Evolutionary conservation across 257 asterid genomes (phyloP), one percentile per base, ranked within the genome.

Genomic region (Salvia rosmarinus): DNA sequence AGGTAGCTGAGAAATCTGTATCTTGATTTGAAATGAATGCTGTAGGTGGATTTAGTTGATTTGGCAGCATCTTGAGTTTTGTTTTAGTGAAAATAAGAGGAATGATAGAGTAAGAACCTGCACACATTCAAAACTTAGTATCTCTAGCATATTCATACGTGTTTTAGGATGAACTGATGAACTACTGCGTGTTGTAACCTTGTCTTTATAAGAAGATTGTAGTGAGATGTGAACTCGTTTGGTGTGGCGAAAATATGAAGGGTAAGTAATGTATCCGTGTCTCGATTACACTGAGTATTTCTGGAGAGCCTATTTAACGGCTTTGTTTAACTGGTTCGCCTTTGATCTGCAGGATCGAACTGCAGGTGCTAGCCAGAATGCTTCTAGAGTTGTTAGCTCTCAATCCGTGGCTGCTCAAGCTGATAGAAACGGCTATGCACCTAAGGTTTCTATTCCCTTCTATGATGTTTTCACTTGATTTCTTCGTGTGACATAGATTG

Each of bases 401-500:
- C 81, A 79, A 76, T 71, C 84, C 1, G 71, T 67, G 66, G 73
- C 56, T 30, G 52, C 67, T 43, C 58, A 72, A 55, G 46, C 70
- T 16, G 55, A 68, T 55, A 85, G 82, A 75, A 78, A 77, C 30
- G 82, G 75, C 79, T 75, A 71, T 64, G 68, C 77, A n/a, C 85
- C 82, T 23, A 90, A 90, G 97, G 97, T 90, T 72, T 68, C 68
- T 12, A 57, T 63, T 57, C 61, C 47, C 42, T 70, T 73, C 40
- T 52, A 32, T 64, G 81, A 35, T 65, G 62, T 16, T 17, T 13
- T 50, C 52, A 25, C 68, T 23, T 44, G 56, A 47, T 59, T 64
- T 23, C 70, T 72, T 60, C 72, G 20, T 23, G 14, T 14, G 34
- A 42, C 61, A 40, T 70, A 0, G 55, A 71, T 50, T 63, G 42